Conservation (phyloP, 1,284 basidiomycete genomes). For the Tilletia walkeri region DNA sequence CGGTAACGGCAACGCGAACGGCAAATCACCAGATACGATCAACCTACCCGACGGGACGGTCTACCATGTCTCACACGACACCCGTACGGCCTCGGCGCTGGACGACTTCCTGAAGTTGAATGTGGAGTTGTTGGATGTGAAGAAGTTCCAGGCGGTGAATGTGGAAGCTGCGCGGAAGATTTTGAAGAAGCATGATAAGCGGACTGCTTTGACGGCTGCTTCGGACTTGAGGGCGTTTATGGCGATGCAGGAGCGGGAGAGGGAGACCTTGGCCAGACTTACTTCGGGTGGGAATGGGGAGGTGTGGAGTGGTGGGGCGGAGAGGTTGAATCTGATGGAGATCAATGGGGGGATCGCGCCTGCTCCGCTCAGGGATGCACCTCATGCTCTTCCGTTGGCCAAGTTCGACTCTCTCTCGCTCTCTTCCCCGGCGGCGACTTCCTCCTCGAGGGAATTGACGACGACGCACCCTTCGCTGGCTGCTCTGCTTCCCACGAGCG, state of each 20-base stretch:
- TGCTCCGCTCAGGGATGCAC: conserved; percentile 22
- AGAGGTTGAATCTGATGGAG: conserved; percentile 15
- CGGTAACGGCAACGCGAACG: not conserved
- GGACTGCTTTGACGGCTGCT: conserved; percentile 64
- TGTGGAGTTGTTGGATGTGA: conserved; percentile 75
- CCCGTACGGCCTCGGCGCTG: conserved; percentile 57
- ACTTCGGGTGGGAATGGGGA: conserved; percentile 29
- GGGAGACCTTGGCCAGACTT: conserved; percentile 28
- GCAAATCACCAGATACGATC: not conserved
- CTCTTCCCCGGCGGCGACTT: not conserved
- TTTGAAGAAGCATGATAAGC: conserved; percentile 90
- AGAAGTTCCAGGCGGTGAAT: conserved; percentile 77
- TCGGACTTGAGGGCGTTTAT: conserved; percentile 41
- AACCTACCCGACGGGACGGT: conserved; percentile 22
- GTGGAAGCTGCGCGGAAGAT: conserved; percentile 70
- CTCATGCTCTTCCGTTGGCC: conserved; percentile 13
- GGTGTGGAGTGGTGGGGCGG: not conserved
- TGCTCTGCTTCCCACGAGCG: conserved; percentile 40
- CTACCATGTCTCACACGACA: conserved; percentile 37
- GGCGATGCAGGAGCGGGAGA: conserved; percentile 39
- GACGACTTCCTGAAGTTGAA: conserved; percentile 80
- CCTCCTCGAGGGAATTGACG: conserved; percentile 16
- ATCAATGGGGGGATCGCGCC: conserved; percentile 14
- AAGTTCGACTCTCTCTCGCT: conserved; percentile 2
- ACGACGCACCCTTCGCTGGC: conserved; percentile 43